Evolutionary conservation across 1,284 basidiomycete genomes (phyloP).

Genomic region (Tilletia caries): DNA sequence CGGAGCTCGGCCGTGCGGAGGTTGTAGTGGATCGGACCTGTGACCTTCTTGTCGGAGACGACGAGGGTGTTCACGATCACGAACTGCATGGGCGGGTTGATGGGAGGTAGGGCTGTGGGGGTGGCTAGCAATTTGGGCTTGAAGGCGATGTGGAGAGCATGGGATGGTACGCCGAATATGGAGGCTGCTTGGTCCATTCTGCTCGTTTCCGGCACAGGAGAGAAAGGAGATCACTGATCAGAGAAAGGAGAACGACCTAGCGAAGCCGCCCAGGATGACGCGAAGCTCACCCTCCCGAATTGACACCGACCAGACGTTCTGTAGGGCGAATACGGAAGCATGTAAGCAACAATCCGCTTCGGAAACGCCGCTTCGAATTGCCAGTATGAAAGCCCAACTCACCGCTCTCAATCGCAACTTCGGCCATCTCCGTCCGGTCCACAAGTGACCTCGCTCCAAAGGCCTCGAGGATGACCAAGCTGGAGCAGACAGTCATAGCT

Average conservation of each 20-base stretch:
- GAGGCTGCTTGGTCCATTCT: constrained; percentile 50
- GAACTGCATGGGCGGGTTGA: constrained; percentile 26
- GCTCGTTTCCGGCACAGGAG: neutral
- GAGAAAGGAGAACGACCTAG: no score
- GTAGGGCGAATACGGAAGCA: neutral
- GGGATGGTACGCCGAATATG: constrained; percentile 44
- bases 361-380: neutral
- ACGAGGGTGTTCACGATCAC: constrained; percentile 51
- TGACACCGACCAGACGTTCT: constrained; percentile 48
- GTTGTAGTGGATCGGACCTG: constrained; percentile 50
- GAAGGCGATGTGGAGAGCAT: constrained; percentile 49
- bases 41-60: constrained; percentile 50
- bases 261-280: no score
- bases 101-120: constrained; percentile 32
- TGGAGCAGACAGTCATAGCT: constrained; percentile 49
- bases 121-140: constrained; percentile 31
- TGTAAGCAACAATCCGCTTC: no score
- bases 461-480: constrained; percentile 46
- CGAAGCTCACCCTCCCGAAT: constrained; percentile 41
- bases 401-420: constrained; percentile 48
- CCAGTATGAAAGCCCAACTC: neutral
- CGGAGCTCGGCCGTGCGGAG: constrained; percentile 48
- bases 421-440: constrained; percentile 42
- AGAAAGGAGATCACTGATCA: no score
- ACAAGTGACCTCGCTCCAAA: constrained; percentile 38